These are phyloP conservation scores for Strobilomyces dryophilus DNA, from an alignment of 768 basidiomycete species.

Conservation along the genomic window DNA sequence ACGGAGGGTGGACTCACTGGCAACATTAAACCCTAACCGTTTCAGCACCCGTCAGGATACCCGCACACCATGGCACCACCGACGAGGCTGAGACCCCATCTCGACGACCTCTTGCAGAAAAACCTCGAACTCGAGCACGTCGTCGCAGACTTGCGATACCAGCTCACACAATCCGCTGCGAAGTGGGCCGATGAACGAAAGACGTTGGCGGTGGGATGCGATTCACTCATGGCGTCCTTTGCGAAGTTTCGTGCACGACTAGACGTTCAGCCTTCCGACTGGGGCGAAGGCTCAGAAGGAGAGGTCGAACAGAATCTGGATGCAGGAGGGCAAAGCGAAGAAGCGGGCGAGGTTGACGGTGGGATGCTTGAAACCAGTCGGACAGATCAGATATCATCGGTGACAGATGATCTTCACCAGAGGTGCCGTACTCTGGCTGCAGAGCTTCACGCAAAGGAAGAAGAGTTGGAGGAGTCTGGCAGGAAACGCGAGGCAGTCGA, in stretches of 20 bases:
- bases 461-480: constrained; percentile 15
- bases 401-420: constrained; percentile 7
- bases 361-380: constrained; percentile 5
- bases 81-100: constrained; percentile 23
- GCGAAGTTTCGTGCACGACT: constrained; percentile 27
- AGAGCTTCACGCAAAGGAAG: constrained; percentile 19
- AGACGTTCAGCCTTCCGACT: constrained; percentile 18
- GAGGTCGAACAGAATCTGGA: constrained; percentile 24
- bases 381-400: constrained; percentile 6
- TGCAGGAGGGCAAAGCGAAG: constrained; percentile 12
- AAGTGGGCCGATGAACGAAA: constrained; percentile 30
- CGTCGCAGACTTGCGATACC: constrained; percentile 26
- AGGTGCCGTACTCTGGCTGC: constrained; percentile 13
- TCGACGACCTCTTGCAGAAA: constrained; percentile 26
- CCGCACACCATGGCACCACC: constrained; percentile 23
- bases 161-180: constrained; percentile 26
- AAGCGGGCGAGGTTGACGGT: constrained; percentile 9
- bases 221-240: constrained; percentile 29
- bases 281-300: constrained; percentile 19
- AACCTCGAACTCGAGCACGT: constrained; percentile 27
- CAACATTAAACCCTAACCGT: not conserved
- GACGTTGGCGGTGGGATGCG: constrained; percentile 18
- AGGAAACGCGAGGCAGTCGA: constrained; percentile 13
- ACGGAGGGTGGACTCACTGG: not conserved
- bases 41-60: not conserved